Conservation (phyloP, 495 filamentous ascomycete genomes). For the Penicillium silybi region DNA sequence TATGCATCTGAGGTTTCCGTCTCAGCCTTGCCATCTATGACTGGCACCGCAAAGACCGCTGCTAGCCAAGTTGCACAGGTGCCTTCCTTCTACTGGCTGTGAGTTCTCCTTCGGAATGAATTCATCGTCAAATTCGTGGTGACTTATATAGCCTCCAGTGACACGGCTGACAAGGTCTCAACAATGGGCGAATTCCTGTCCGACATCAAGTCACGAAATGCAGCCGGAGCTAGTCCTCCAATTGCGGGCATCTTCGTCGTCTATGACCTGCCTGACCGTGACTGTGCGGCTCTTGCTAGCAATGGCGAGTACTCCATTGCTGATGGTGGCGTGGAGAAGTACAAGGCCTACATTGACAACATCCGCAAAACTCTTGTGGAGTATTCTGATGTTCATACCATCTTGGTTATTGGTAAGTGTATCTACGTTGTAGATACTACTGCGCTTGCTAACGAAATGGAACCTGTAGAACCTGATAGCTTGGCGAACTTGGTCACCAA, state of each 20-base stretch:
- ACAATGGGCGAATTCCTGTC: slow-evolving; percentile 53
- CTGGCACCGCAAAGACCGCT: slow-evolving; percentile 31
- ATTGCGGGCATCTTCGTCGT: slow-evolving; percentile 60
- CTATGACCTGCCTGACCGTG: slow-evolving; percentile 74
- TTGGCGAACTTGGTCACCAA: slow-evolving; percentile 82
- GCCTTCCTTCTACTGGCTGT: slow-evolving; percentile 70
- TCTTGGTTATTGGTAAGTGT: slow-evolving; percentile 52
- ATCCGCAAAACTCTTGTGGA: slow-evolving; percentile 27
- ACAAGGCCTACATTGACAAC: slow-evolving; percentile 70
- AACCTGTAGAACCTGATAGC: slow-evolving; percentile 64
- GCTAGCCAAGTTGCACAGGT: slow-evolving; percentile 56
- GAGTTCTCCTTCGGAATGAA: slow-evolving; percentile 16
- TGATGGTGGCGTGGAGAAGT: slow-evolving; percentile 53
- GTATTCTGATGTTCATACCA: slow-evolving; percentile 30
- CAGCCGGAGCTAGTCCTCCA: slow-evolving; percentile 45
- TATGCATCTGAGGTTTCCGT: slow-evolving; percentile 53
- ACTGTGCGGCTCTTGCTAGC: slow-evolving; percentile 72
- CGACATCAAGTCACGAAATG: slow-evolving; percentile 53
- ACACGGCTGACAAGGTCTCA: slow-evolving; percentile 56
- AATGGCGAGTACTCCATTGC: slow-evolving; percentile 71
- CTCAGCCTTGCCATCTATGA: slow-evolving; percentile 49
- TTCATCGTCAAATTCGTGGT: not conserved
- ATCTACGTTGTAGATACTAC: not conserved
- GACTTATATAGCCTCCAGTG: slow-evolving; percentile 25
- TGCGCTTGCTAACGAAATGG: not conserved